Base-by-base conservation (phyloP, 768 basidiomycete species). In the Dioszegia crocea region DNA sequence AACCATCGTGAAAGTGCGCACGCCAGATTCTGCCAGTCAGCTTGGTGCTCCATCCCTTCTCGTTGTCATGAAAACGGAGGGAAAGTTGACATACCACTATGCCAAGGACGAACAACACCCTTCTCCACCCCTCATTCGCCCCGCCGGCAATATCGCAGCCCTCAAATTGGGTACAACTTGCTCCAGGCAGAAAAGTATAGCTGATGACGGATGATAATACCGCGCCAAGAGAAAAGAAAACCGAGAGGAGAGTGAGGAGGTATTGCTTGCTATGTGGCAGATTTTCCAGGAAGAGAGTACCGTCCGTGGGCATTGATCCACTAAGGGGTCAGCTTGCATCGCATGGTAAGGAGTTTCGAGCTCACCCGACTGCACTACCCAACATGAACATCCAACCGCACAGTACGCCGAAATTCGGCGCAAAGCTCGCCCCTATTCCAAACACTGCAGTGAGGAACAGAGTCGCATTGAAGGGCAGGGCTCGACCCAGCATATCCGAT, bases 271-370 rank as follows among this genome's bases (percentile, higher is more conserved):
- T 84, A 63, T 86, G 85, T 2, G 94, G 94, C 80, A 97, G 85
- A 67, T 96, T 91, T 69, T 99, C 94, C 6, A 71, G 65, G 44
- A 69, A 74, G 51, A 94, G 84, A 0, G 91, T 97, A 5, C 93
- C 92, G 65, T 97, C 94, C 0, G 93, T 98, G 0, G 93, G 93
- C 91, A 97, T 94, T 0, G 41, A 90, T 87, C 39, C 92, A 87
- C 89, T 92, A 56, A 14, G 21, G 21, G 9, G 8, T 44, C 46
- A 60, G 62, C 53, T 29, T 45, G 24, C 14, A 12, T 16, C 12
- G 17, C 31, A 16, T 19, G 14, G 27, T 33, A 46, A 46, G 44
- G 6, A 1, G 36, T 36, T 19, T 45, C 6, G 3, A 3, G 85
- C 77, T 78, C 89, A 93, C 53, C 94, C 96, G 5, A 99, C 91